phyloP scores from a whole-genome alignment of 2,329 filamentous ascomycete genomes.

The Cephalotrichum gorgonifer region DNA sequence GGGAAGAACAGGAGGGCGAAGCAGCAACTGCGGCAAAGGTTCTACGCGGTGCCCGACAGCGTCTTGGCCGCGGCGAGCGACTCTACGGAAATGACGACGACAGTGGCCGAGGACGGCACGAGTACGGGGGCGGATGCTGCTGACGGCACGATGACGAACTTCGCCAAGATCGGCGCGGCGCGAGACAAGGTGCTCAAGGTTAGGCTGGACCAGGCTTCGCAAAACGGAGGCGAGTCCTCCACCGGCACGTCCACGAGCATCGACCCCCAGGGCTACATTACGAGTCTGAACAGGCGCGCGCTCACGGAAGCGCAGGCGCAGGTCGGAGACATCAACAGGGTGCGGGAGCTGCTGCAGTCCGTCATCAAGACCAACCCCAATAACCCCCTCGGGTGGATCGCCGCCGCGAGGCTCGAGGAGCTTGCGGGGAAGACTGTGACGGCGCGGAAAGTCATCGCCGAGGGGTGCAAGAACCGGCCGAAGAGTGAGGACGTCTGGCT shows the following conservation, averaged over 20 bases:
- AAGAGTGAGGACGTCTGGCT: slow-evolving; percentile 94
- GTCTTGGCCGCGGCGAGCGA: slow-evolving; percentile 82
- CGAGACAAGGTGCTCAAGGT: slow-evolving; percentile 93
- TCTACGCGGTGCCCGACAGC: slow-evolving; percentile 95
- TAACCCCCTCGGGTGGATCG: slow-evolving; percentile 92
- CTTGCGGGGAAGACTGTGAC: slow-evolving; percentile 84
- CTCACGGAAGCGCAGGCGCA: slow-evolving; percentile 70
- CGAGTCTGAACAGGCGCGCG: slow-evolving; percentile 75
- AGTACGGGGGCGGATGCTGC: slow-evolving; percentile 37
- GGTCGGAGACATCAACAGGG: slow-evolving; percentile 91
- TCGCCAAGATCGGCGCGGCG: slow-evolving; percentile 92
- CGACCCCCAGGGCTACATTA: slow-evolving; percentile 92
- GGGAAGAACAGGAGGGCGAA: slow-evolving; percentile 83
- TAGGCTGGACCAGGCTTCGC: slow-evolving; percentile 81
- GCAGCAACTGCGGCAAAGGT: slow-evolving; percentile 71
- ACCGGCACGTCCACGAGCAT: slow-evolving; percentile 81
- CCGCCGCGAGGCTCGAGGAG: slow-evolving; percentile 84
- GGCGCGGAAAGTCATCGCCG: slow-evolving; percentile 76
- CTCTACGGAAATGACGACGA: slow-evolving; percentile 73
- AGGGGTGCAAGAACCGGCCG: slow-evolving; percentile 82
- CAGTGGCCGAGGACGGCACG: slow-evolving; percentile 69
- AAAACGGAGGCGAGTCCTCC: slow-evolving; percentile 54
- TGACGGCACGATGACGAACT: slow-evolving; percentile 94
- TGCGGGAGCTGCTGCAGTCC: slow-evolving; percentile 83
- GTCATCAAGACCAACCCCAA: slow-evolving; percentile 96